These are phyloP conservation scores for Septoria linicola DNA, from an alignment of 2,329 filamentous ascomycete genomes.

Conservation along the genomic window DNA sequence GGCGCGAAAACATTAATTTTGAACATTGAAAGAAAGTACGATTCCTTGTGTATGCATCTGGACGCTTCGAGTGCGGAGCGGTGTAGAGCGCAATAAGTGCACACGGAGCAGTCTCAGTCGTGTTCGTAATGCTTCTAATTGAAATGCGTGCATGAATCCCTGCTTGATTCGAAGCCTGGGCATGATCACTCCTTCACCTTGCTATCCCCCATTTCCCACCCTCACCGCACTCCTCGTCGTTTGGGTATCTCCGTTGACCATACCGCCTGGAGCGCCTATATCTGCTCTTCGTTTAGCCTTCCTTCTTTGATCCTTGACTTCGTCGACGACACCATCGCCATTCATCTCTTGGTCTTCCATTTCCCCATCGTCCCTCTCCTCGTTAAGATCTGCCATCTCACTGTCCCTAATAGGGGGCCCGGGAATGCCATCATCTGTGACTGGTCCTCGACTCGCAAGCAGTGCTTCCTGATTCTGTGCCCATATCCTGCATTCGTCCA, in stretches of 20 bases:
- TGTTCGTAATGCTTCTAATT: too few relatives aligned
- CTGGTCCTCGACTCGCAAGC: constrained; percentile 7
- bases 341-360: constrained; percentile 36
- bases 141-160: too few relatives aligned
- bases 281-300: constrained; percentile 18
- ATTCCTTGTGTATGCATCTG: too few relatives aligned
- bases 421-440: constrained; percentile 13
- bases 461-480: constrained; percentile 30
- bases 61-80: too few relatives aligned
- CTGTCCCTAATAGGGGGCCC: constrained; percentile 29
- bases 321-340: constrained; percentile 16
- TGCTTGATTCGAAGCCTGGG: too few relatives aligned
- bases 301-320: constrained; percentile 22
- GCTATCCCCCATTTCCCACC: constrained; percentile 7
- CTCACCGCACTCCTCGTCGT: constrained; percentile 9
- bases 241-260: constrained; percentile 23
- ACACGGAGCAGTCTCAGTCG: too few relatives aligned
- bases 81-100: too few relatives aligned
- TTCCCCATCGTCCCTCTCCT: constrained; percentile 32
- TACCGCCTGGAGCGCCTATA: constrained; percentile 5
- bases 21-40: too few relatives aligned
- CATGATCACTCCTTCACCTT: too few relatives aligned
- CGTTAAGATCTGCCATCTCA: constrained; percentile 35
- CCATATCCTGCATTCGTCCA: constrained; percentile 67
- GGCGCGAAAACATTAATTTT: too few relatives aligned